phyloP scores from a whole-genome alignment of 495 filamentous ascomycete genomes.

The Podospora comata region DNA sequence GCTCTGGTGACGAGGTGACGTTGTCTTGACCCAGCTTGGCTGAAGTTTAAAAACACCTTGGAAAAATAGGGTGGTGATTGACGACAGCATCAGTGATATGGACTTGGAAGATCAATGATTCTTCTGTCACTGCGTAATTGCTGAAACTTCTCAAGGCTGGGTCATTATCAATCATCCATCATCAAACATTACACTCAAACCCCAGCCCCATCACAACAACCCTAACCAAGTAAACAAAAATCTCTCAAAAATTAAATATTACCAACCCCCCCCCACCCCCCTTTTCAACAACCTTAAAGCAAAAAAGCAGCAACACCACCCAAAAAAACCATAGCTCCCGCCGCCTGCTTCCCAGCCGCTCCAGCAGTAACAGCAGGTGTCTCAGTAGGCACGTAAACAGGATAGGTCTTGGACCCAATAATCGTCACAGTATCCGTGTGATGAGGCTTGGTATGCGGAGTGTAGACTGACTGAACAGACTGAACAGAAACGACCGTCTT shows the following conservation, averaged over 20 bases:
- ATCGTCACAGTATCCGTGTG: not conserved
- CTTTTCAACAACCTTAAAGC: slow-evolving; percentile 3
- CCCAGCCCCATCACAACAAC: not conserved
- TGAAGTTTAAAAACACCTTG: too few relatives aligned
- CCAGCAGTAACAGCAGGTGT: slow-evolving; percentile 10
- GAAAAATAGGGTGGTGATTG: too few relatives aligned
- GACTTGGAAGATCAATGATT: too few relatives aligned
- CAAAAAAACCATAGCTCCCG: slow-evolving; percentile 17
- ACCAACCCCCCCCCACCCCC: not conserved
- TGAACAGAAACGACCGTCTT: not conserved
- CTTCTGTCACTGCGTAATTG: too few relatives aligned
- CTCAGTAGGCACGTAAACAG: not conserved
- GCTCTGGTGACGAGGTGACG: too few relatives aligned
- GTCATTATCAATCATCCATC: too few relatives aligned
- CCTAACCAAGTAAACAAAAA: not conserved
- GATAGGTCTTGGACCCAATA: not conserved
- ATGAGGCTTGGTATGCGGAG: not conserved
- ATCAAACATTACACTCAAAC: too few relatives aligned
- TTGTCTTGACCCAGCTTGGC: too few relatives aligned
- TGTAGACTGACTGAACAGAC: not conserved
- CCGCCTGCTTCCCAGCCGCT: slow-evolving; percentile 14
- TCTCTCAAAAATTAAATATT: not conserved
- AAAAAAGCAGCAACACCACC: slow-evolving; percentile 17
- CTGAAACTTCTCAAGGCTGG: too few relatives aligned
- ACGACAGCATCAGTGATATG: too few relatives aligned